These are phyloP conservation scores for Adansonia madagascariensis DNA, from an alignment of 441 rosid species.

Conservation along the genomic window DNA sequence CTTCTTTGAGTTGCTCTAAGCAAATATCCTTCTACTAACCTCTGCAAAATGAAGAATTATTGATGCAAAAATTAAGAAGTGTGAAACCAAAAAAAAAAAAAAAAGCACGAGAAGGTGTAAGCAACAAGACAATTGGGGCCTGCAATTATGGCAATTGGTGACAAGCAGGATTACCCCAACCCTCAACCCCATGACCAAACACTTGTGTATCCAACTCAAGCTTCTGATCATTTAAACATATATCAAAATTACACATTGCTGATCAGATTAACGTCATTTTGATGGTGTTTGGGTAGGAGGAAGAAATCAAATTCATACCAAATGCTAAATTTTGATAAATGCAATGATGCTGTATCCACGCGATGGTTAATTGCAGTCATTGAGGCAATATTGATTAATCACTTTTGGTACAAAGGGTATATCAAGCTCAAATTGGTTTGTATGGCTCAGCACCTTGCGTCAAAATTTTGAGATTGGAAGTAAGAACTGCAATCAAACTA, in stretches of 20 bases:
- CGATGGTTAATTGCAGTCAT: neutral
- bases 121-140: neutral
- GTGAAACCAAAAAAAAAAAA: neutral
- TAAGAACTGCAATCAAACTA: too few species aligned
- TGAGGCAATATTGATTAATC: neutral
- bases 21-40: conserved; percentile 92
- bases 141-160: neutral
- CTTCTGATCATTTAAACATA: neutral
- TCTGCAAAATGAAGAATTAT: conserved; percentile 52
- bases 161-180: neutral
- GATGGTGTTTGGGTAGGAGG: neutral
- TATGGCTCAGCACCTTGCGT: neutral
- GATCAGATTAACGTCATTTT: conserved; percentile 6
- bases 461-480: neutral
- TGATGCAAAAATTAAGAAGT: conserved; percentile 27
- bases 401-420: neutral
- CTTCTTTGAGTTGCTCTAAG: conserved; percentile 96
- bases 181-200: too few species aligned
- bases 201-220: too few species aligned
- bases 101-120: neutral
- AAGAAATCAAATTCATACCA: neutral
- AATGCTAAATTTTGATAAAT: conserved; percentile 12
- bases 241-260: conserved; percentile 15
- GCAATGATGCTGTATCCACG: neutral
- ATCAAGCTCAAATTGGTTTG: neutral